Conservation (phyloP, 106 monocot genomes). For the Ottelia alismoides region DNA sequence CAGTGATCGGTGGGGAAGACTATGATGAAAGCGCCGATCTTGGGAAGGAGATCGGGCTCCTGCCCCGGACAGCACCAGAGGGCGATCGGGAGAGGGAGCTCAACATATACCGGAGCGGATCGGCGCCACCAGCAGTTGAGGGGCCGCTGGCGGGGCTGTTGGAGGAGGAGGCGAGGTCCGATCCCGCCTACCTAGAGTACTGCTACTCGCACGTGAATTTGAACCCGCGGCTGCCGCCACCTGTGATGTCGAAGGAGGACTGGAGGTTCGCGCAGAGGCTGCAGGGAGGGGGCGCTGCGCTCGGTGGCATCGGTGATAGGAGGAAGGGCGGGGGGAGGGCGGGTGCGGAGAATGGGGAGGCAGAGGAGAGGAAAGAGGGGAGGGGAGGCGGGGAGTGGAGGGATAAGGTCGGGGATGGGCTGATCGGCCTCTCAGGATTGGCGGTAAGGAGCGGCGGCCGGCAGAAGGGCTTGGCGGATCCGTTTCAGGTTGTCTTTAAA, state of each 20-base stretch:
- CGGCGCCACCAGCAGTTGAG: constrained; percentile 54
- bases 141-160: constrained; percentile 37
- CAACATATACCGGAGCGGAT: constrained; percentile 35
- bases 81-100: constrained; percentile 37
- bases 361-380: not conserved
- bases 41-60: constrained; percentile 19
- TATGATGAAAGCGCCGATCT: constrained; percentile 25
- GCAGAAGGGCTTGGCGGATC: constrained; percentile 5
- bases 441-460: constrained; percentile 1
- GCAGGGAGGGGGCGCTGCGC: constrained; percentile 14
- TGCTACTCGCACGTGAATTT: constrained; percentile 41
- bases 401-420: not conserved
- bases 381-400: not conserved
- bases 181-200: constrained; percentile 35
- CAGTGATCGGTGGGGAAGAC: constrained; percentile 16
- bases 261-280: too few species aligned
- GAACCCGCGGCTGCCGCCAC: constrained; percentile 51
- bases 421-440: constrained; percentile 8
- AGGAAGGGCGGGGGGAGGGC: constrained; percentile 7
- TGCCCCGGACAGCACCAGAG: constrained; percentile 25
- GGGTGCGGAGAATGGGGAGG: constrained; percentile 5
- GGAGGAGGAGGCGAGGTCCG: constrained; percentile 30
- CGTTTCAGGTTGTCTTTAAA: constrained; percentile 8
- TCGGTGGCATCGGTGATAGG: constrained; percentile 36
- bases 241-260: constrained; percentile 38